Evolutionary conservation across 83 land plant species (phyloP).

Genomic region (Picea abies): DNA sequence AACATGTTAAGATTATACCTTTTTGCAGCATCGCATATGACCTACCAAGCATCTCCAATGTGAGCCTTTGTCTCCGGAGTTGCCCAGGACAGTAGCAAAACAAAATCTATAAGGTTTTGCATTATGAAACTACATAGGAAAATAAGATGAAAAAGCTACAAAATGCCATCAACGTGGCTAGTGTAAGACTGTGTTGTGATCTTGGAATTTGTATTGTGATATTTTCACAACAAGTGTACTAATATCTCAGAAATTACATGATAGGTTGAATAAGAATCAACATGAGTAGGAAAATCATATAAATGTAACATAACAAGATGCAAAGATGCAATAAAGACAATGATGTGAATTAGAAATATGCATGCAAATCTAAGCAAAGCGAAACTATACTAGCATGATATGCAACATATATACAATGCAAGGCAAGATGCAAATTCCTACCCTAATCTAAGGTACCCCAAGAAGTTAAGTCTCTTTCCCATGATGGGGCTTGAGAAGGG

Average conservation of each 20-base stretch:
- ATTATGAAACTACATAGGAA: not conserved
- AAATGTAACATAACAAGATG: too few species aligned
- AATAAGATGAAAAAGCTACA: not conserved
- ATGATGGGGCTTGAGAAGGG: too few species aligned
- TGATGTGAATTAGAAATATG: too few species aligned
- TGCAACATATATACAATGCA: too few species aligned
- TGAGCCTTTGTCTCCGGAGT: not conserved
- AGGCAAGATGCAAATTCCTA: too few species aligned
- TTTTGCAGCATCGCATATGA: slow-evolving; percentile 45
- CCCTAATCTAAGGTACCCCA: too few species aligned
- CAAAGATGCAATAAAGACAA: too few species aligned
- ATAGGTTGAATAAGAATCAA: not conserved
- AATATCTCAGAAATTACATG: not conserved
- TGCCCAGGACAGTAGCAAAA: not conserved
- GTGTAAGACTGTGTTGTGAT: not conserved
- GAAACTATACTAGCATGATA: too few species aligned
- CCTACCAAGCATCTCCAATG: slow-evolving; percentile 39
- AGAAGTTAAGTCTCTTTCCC: too few species aligned
- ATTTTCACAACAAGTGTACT: not conserved
- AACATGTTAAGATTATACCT: slow-evolving; percentile 39
- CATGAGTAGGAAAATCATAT: too few species aligned
- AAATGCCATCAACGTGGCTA: not conserved
- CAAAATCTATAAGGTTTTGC: not conserved
- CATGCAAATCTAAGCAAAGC: too few species aligned
- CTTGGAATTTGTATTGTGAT: not conserved